Base-by-base conservation (phyloP, 257 asterid genomes). In the Penstemon davidsonii region DNA sequence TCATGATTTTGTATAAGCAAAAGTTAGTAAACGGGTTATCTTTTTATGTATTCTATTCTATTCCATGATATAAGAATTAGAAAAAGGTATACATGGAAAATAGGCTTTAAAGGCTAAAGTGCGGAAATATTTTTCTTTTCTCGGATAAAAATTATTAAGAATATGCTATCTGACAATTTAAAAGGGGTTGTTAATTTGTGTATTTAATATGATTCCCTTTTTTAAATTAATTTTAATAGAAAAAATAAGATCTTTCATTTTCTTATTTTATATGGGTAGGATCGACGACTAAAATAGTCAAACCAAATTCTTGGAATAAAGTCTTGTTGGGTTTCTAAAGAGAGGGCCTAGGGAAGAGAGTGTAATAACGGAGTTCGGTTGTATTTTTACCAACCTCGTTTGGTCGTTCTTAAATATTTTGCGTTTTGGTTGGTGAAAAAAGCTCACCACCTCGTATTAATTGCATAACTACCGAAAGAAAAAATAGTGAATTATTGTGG, bases 351-450 rank as follows among this genome's bases (percentile, higher is more conserved):
- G 66, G 41, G 56, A 18, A 53, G 75, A 54, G 72, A 13, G 80
- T 51, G 83, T 68, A 80, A 83, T 82, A 82, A 85, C 83, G 81
- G 64, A 60, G 83, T 85, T 73, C 63, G 81, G 88, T 76, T 83
- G 91, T 80, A 83, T 75, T 80, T 25, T 63, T 79, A 88, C 96
- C 95, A 84, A 84, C 91, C 87, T 73, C 67, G 69, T 84, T 78
- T 78, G 78, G 70, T 68, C 61, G 72, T 78, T 72, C 83, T 64
- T 82, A 78, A 90, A 87, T 84, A 25, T 25, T 25, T 15, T 25
- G 33, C 33, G 33, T 84, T 76, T 82, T 75, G 90, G 91, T 87
- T 82, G 95, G 82, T 85, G 86, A 72, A 53, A 72, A 54, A 66
- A 52, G 78, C 76, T 81, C 75, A 78, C 62, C 69, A 62, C 60